Percentiles rank a stretch among this genome's conserved stretches.
Evolutionary conservation across 768 basidiomycete genomes (phyloP).

Genomic region (Termitomyces sp.): DNA sequence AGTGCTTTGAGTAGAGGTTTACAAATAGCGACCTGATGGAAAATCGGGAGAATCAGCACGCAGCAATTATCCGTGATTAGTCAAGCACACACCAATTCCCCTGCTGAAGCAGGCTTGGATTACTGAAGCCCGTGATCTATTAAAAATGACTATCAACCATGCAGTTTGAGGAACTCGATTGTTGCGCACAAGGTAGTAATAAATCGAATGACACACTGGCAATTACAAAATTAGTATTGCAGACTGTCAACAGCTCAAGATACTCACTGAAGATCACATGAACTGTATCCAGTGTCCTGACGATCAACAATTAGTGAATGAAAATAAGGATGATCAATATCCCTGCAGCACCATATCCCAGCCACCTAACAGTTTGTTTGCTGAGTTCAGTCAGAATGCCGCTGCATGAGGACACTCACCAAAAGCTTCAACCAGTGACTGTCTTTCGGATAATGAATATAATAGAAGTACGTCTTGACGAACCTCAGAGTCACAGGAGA

Average conservation of each 20-base stretch:
- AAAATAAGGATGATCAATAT: neutral
- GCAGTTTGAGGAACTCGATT: neutral
- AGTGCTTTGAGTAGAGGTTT: constrained; percentile 5
- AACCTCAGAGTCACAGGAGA: neutral
- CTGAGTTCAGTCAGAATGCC: neutral
- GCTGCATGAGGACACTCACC: constrained; percentile 19
- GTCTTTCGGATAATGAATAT: constrained; percentile 33
- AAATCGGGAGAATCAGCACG: neutral
- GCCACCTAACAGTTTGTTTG: constrained; percentile 21
- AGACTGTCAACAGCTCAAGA: neutral
- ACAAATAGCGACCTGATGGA: constrained; percentile 30
- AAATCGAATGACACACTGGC: constrained; percentile 35
- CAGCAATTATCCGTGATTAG: too few species aligned
- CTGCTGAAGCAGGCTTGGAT: constrained; percentile 19
- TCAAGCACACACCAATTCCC: constrained; percentile 33
- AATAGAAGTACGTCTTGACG: constrained; percentile 36
- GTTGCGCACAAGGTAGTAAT: constrained; percentile 37
- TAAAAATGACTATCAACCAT: neutral
- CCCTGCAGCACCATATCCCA: constrained; percentile 22
- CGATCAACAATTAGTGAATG: neutral
- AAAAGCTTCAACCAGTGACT: constrained; percentile 24
- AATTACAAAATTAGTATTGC: neutral
- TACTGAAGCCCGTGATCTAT: constrained; percentile 34
- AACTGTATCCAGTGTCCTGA: constrained; percentile 33
- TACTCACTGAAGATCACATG: constrained; percentile 35